phyloP scores from a whole-genome alignment of 495 filamentous ascomycete species.

The Ramalina intermedia region DNA sequence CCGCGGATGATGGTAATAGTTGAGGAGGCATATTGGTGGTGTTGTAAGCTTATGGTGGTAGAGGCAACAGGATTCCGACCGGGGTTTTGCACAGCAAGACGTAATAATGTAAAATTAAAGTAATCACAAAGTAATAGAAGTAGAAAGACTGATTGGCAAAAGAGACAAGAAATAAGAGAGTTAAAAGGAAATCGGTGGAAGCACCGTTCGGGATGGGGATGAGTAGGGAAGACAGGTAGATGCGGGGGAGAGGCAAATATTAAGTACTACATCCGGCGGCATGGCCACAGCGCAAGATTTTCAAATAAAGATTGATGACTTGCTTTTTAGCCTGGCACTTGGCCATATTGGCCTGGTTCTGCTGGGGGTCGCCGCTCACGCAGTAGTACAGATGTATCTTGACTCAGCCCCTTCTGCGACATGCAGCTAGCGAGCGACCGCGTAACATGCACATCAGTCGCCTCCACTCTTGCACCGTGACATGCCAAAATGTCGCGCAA shows the following conservation, averaged over 20 bases:
- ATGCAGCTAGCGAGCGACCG: slow-evolving; percentile 8
- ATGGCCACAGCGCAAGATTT: slow-evolving; percentile 1
- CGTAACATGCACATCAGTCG: slow-evolving; percentile 9
- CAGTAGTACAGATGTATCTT: too few relatives aligned
- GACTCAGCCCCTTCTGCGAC: too few relatives aligned
- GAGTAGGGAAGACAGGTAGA: slow-evolving; percentile 8
- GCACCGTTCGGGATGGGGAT: slow-evolving; percentile 13
- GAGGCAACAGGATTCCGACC: slow-evolving; percentile 12
- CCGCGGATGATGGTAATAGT: slow-evolving; percentile 87
- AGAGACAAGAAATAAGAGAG: slow-evolving; percentile 18
- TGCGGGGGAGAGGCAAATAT: slow-evolving; percentile 8
- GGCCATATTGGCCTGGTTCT: slow-evolving; percentile 1
- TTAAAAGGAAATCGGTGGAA: slow-evolving; percentile 17
- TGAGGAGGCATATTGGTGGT: slow-evolving; percentile 67
- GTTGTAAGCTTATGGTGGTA: slow-evolving; percentile 9
- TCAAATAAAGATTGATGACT: not conserved
- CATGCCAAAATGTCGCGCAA: not conserved
- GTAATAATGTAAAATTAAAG: slow-evolving; percentile 24
- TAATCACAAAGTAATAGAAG: slow-evolving; percentile 11
- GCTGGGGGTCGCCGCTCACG: too few relatives aligned
- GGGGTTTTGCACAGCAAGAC: slow-evolving; percentile 28
- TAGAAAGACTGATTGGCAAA: slow-evolving; percentile 20
- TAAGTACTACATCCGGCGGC: slow-evolving; percentile 3
- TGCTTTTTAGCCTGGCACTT: slow-evolving; percentile 7
- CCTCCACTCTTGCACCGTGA: not conserved